Conservation (phyloP, 2,329 filamentous ascomycete genomes). For the Cladorrhinum sp. region DNA sequence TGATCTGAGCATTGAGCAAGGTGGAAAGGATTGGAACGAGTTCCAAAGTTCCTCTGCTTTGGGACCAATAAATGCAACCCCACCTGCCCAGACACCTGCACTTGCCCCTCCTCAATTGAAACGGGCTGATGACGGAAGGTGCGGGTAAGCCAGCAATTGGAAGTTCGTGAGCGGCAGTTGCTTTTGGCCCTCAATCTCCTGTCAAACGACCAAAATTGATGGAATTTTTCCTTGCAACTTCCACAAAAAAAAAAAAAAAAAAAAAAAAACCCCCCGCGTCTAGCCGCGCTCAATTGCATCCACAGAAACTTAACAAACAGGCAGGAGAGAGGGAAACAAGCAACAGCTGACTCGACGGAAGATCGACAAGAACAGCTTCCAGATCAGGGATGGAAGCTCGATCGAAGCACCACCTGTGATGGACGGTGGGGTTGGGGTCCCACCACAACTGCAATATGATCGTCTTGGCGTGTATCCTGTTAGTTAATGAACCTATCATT, state of each 20-base stretch:
- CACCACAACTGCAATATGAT: background rate
- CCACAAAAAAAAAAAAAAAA: background rate
- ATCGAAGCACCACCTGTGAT: background rate
- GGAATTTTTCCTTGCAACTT: background rate
- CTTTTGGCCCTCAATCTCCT: background rate
- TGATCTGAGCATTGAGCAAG: constrained; percentile 5
- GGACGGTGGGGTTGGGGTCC: background rate
- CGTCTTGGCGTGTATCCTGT: no score
- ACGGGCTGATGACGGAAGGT: background rate
- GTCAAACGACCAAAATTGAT: no score
- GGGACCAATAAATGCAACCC: background rate
- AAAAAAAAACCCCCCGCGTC: background rate
- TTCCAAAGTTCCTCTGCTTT: constrained; percentile 7
- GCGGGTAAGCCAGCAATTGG: background rate
- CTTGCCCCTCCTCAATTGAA: no score
- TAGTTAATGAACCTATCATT: no score
- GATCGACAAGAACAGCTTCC: constrained; percentile 13
- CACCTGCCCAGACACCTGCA: no score
- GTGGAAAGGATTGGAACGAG: background rate
- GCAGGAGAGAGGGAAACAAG: constrained; percentile 4
- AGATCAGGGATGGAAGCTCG: constrained; percentile 11
- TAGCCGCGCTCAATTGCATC: background rate
- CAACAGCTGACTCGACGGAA: constrained; percentile 1
- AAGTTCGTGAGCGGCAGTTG: background rate
- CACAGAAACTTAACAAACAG: background rate